Evolutionary conservation across 176 grass and related monocot genomes (phyloP).

Genomic region (Ensete glaucum): DNA sequence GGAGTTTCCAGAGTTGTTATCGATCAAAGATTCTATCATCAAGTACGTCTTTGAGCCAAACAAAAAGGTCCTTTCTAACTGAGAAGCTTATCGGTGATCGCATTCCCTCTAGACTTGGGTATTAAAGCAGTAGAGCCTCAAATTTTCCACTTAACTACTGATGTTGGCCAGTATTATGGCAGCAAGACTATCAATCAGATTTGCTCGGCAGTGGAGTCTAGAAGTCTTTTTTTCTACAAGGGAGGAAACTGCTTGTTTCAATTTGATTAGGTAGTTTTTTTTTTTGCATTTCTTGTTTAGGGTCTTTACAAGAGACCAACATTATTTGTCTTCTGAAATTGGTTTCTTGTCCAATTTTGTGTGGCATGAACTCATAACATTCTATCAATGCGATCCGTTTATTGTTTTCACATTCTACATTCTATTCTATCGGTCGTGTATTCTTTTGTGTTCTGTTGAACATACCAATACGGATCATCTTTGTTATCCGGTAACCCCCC

Average conservation of each 20-base stretch:
- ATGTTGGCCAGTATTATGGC: background rate
- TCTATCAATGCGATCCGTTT: background rate
- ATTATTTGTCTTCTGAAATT: too few species aligned
- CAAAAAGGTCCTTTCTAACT: slow-evolving; percentile 7
- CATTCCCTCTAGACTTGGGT: background rate
- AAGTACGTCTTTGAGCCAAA: slow-evolving; percentile 24
- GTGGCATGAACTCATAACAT: background rate
- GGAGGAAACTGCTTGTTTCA: background rate
- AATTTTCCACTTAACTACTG: background rate
- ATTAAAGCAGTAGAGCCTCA: background rate
- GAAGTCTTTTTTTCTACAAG: background rate
- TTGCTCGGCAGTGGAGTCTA: background rate
- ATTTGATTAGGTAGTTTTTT: background rate
- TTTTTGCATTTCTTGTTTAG: too few species aligned
- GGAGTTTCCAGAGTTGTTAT: slow-evolving; percentile 12
- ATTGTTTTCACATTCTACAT: background rate
- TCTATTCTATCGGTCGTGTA: background rate
- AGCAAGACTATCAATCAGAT: too few species aligned
- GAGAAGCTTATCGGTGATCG: background rate
- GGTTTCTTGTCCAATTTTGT: background rate
- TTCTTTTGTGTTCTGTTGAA: too few species aligned
- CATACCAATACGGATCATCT: too few species aligned
- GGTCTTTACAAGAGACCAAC: background rate
- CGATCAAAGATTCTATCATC: slow-evolving; percentile 16
- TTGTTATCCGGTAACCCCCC: too few species aligned